Evolutionary conservation across 345 rosid species (phyloP).

Genomic region (Triadica sebifera): DNA sequence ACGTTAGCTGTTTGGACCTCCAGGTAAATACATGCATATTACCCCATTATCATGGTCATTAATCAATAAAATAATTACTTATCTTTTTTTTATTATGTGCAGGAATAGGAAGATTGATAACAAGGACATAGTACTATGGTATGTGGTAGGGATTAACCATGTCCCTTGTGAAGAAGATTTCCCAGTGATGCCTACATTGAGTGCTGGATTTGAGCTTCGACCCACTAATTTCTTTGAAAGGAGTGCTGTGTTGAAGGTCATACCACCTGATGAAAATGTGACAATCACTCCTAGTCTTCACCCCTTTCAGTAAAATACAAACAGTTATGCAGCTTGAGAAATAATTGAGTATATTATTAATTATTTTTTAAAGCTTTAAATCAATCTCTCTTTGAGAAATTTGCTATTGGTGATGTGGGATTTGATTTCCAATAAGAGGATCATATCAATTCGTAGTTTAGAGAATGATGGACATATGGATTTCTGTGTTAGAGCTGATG

Average conservation of each 20-base stretch:
- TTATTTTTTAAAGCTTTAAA: no score
- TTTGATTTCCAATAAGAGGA: no score
- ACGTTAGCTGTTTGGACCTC: slow-evolving; percentile 46
- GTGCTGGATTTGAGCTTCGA: slow-evolving; percentile 46
- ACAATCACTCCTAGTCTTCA: no score
- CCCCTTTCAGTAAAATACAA: no score
- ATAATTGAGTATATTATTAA: no score
- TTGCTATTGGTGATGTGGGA: no score
- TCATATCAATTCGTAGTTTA: no score
- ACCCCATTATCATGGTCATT: background rate
- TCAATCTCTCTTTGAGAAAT: no score
- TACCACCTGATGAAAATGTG: no score
- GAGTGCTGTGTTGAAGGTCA: slow-evolving; percentile 49
- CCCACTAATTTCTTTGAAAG: slow-evolving; percentile 55
- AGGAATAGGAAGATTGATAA: slow-evolving; percentile 48
- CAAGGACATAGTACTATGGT: slow-evolving; percentile 55
- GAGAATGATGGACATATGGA: no score
- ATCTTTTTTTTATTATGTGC: background rate
- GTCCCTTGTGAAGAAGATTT: slow-evolving; percentile 59
- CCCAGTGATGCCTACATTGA: slow-evolving; percentile 53
- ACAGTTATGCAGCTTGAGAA: no score
- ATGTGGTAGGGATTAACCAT: slow-evolving; percentile 49
- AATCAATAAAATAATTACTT: background rate
- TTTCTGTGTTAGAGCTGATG: no score
- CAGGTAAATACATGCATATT: slow-evolving; percentile 15